These are phyloP conservation scores for Hypomyces rosellus DNA, from an alignment of 2,329 filamentous ascomycete species.

Conservation along the genomic window DNA sequence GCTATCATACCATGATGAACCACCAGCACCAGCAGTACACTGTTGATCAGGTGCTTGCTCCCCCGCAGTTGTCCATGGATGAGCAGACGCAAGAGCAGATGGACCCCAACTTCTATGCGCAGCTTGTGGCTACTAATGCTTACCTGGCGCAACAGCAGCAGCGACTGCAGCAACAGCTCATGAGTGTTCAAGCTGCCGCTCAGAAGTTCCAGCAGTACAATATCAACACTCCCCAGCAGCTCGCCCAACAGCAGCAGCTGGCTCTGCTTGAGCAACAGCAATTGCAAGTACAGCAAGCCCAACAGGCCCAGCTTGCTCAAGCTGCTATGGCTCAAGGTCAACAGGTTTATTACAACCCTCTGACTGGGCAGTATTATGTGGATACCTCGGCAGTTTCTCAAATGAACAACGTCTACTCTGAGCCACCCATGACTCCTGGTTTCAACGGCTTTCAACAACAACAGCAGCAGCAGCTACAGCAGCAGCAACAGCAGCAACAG, in stretches of 20 bases:
- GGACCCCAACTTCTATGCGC: slow-evolving; percentile 80
- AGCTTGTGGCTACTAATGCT: slow-evolving; percentile 83
- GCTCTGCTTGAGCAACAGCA: slow-evolving; percentile 42
- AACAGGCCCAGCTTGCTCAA: slow-evolving; percentile 33
- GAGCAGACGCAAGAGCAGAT: slow-evolving; percentile 65
- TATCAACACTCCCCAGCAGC: slow-evolving; percentile 48
- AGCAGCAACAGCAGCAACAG: slow-evolving; percentile 37
- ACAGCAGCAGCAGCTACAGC: slow-evolving; percentile 40
- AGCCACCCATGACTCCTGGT: slow-evolving; percentile 36
- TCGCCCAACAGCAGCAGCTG: slow-evolving; percentile 43
- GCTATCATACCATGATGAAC: slow-evolving; percentile 26
- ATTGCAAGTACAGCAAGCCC: slow-evolving; percentile 37
- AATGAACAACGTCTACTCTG: slow-evolving; percentile 33
- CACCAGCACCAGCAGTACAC: slow-evolving; percentile 50
- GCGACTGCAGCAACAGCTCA: slow-evolving; percentile 86
- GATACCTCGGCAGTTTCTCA: slow-evolving; percentile 55
- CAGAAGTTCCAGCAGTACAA: slow-evolving; percentile 77
- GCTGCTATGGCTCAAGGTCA: slow-evolving; percentile 52
- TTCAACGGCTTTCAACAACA: slow-evolving; percentile 27
- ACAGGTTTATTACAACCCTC: slow-evolving; percentile 78
- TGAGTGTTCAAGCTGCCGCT: slow-evolving; percentile 73
- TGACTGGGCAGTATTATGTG: slow-evolving; percentile 79
- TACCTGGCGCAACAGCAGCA: slow-evolving; percentile 94
- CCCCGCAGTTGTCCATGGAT: slow-evolving; percentile 71
- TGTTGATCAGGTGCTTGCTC: slow-evolving; percentile 83